Evolutionary conservation across 73 alveolate genomes (phyloP).

Genomic region (Tetrahymena thermophila): DNA sequence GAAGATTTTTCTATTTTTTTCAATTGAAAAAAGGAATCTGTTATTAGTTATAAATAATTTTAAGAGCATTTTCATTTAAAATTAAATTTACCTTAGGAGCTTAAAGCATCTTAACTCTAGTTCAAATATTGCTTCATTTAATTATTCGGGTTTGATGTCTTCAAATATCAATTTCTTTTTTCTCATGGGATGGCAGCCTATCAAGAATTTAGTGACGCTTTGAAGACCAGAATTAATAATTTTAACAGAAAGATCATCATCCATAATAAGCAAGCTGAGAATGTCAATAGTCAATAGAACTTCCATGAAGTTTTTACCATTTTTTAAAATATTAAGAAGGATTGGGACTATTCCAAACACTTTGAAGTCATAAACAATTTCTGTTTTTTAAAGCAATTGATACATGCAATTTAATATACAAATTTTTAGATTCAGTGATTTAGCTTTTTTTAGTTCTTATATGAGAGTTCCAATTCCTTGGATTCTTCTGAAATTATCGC

Average conservation of each 20-base stretch:
- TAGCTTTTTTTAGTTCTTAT: slow-evolving; percentile 9
- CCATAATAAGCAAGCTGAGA: background rate
- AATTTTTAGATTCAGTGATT: slow-evolving; percentile 9
- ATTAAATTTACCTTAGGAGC: background rate
- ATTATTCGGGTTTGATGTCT: background rate
- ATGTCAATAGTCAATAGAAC: background rate
- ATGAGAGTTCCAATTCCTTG: slow-evolving; percentile 26
- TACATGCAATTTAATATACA: slow-evolving; percentile 9
- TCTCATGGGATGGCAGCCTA: background rate
- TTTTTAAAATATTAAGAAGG: background rate
- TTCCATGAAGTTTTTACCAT: background rate
- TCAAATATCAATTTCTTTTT: background rate
- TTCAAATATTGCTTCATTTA: background rate
- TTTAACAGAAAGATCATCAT: background rate
- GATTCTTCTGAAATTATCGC: slow-evolving; percentile 12
- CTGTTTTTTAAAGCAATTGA: background rate
- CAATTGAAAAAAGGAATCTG: slow-evolving; percentile 36
- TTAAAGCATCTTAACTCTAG: background rate
- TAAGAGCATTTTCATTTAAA: background rate
- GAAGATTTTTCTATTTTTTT: slow-evolving; percentile 43
- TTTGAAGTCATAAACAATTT: slow-evolving; percentile 10
- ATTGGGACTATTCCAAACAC: background rate
- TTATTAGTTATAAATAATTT: background rate
- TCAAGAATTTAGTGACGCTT: background rate
- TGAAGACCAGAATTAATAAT: background rate